Conservation (phyloP, 257 asterid genomes). For the Solanum tacnaense region DNA sequence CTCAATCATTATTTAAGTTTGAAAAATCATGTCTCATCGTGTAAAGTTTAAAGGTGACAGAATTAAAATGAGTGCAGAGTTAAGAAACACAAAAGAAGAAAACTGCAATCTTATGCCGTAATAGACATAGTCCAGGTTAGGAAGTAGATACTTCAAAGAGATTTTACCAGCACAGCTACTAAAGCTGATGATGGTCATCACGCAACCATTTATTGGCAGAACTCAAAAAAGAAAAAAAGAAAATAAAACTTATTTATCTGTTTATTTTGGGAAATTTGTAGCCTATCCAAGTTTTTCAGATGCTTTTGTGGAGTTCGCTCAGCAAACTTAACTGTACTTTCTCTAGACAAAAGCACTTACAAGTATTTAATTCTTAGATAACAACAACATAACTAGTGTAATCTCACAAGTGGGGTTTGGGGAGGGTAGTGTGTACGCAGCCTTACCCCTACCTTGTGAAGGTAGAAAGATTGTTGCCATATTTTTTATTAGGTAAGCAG, state of each 20-base stretch:
- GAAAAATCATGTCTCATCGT: background rate
- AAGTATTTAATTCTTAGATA: background rate
- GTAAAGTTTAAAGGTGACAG: background rate
- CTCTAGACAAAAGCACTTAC: background rate
- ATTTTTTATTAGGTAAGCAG: background rate
- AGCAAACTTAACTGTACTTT: background rate
- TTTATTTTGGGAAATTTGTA: background rate
- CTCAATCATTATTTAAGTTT: background rate
- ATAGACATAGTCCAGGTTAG: background rate
- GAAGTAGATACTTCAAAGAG: background rate
- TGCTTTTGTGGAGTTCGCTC: background rate
- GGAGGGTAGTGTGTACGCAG: background rate
- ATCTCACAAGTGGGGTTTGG: background rate
- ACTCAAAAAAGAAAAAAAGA: background rate
- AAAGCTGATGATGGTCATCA: background rate
- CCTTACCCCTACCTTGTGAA: background rate
- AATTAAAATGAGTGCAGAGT: background rate
- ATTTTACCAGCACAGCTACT: background rate
- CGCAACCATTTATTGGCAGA: background rate
- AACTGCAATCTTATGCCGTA: background rate
- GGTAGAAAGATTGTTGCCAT: background rate
- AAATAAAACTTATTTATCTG: background rate
- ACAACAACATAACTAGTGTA: background rate
- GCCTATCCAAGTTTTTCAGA: background rate
- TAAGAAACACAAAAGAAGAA: background rate